A percentile compares a stretch with the other conserved stretches of the same genome.
phyloP scores from a whole-genome alignment of 371 early-diverging fungal genomes.

The Lichtheimia ornata region DNA sequence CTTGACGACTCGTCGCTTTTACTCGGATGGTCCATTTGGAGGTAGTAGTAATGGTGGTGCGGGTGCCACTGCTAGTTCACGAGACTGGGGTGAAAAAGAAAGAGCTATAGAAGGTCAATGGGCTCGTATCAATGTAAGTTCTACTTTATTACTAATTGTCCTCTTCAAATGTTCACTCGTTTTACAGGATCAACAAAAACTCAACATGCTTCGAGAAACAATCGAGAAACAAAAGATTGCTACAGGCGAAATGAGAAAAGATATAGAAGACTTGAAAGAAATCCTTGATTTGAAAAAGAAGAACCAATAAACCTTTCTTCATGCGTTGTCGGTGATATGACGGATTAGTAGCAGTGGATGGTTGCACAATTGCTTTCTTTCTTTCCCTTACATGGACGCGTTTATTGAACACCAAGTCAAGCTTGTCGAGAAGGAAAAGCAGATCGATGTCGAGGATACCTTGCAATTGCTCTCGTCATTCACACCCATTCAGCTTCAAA shows the following conservation, averaged over 20 bases:
- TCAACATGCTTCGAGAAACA: constrained; percentile 36
- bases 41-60: constrained; percentile 11
- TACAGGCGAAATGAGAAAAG: constrained; percentile 28
- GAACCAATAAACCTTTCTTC: not conserved
- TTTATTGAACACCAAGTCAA: constrained; percentile 55
- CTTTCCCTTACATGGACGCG: constrained; percentile 15
- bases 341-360: too few species aligned
- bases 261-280: constrained; percentile 24
- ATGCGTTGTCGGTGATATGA: not conserved
- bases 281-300: constrained; percentile 2
- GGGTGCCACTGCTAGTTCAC: constrained; percentile 37
- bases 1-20: not conserved
- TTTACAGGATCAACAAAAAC: constrained; percentile 41
- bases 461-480: constrained; percentile 47
- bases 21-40: not conserved
- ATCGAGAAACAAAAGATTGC: constrained; percentile 32
- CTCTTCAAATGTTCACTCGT: not conserved
- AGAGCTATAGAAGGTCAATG: constrained; percentile 49
- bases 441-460: constrained; percentile 67
- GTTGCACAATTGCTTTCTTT: too few species aligned
- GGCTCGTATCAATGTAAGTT: constrained; percentile 45
- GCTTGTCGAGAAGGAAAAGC: constrained; percentile 63
- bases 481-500: constrained; percentile 66
- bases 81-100: constrained; percentile 45
- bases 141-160: not conserved